These are phyloP conservation scores for Ogataea methanolica DNA, from an alignment of 805 yeast species.

Conservation along the genomic window DNA sequence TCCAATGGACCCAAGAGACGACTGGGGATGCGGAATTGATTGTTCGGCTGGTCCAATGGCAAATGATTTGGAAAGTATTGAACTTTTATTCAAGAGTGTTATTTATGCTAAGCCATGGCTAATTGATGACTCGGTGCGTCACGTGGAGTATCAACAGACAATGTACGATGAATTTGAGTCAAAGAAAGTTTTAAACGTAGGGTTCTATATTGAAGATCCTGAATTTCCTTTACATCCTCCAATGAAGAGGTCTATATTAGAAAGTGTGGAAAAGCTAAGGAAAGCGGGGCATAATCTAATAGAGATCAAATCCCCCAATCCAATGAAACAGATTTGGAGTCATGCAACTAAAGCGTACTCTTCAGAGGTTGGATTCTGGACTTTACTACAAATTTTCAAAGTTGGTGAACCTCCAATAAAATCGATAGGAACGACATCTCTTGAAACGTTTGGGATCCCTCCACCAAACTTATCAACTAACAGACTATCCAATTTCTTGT, in stretches of 20 bases:
- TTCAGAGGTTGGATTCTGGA: neutral
- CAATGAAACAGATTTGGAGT: neutral
- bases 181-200: slow-evolving; percentile 39
- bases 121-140: slow-evolving; percentile 43
- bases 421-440: slow-evolving; percentile 1
- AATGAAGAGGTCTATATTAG: slow-evolving; percentile 38
- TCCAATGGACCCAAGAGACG: slow-evolving; percentile 21
- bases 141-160: slow-evolving; percentile 38
- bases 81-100: slow-evolving; percentile 38
- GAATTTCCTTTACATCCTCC: slow-evolving; percentile 56
- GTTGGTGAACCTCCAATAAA: slow-evolving; percentile 8
- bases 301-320: slow-evolving; percentile 14
- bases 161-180: slow-evolving; percentile 13
- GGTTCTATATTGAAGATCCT: slow-evolving; percentile 48
- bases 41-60: slow-evolving; percentile 46
- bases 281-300: slow-evolving; percentile 45
- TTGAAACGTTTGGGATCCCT: slow-evolving; percentile 7
- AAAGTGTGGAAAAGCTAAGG: slow-evolving; percentile 23
- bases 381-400: neutral
- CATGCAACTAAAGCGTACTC: neutral
- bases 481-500: neutral
- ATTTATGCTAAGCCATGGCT: slow-evolving; percentile 26
- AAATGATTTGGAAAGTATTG: slow-evolving; percentile 42
- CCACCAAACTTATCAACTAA: slow-evolving; percentile 2
- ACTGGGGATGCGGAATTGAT: slow-evolving; percentile 25